phyloP scores from a whole-genome alignment of 768 basidiomycete species.

The Tephrocybe sp. region DNA sequence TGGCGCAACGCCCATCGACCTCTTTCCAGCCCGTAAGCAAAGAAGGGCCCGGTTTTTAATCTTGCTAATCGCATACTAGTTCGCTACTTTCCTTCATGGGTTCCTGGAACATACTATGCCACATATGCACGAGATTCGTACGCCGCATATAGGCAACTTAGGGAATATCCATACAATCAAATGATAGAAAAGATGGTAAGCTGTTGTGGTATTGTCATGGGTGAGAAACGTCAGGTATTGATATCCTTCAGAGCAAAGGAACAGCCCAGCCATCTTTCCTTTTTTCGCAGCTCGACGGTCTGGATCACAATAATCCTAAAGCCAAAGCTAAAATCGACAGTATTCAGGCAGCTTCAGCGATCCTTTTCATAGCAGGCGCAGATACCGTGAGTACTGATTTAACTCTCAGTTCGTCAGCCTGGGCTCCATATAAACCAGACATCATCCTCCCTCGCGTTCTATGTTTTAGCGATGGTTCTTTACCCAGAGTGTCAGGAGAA shows the following conservation, averaged over 20 bases:
- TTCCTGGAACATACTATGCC: constrained; percentile 21
- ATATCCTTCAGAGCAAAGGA: constrained; percentile 5
- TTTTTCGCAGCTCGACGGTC: constrained; percentile 9
- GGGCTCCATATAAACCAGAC: constrained; percentile 13
- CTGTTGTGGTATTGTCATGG: neutral
- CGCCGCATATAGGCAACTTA: constrained; percentile 4
- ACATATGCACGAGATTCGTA: constrained; percentile 11
- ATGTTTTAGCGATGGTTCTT: constrained; percentile 26
- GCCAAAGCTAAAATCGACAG: neutral
- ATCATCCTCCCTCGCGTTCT: constrained; percentile 20
- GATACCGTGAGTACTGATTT: constrained; percentile 13
- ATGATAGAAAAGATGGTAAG: constrained; percentile 17
- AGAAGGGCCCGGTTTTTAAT: neutral
- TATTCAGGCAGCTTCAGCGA: constrained; percentile 9
- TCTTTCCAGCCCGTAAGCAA: constrained; percentile 21
- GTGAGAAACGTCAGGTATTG: neutral
- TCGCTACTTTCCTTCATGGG: constrained; percentile 23
- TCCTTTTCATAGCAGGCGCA: constrained; percentile 13
- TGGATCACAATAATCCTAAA: neutral
- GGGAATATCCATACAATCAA: constrained; percentile 17
- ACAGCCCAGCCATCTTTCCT: constrained; percentile 15
- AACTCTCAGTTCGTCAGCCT: too few species aligned
- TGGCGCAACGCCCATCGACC: constrained; percentile 18
- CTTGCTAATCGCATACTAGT: constrained; percentile 2
- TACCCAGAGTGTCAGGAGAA: constrained; percentile 23